Percentiles rank a stretch among this genome's conserved stretches.
These are phyloP conservation scores for Penicillium macrosclerotiorum DNA, from an alignment of 495 filamentous ascomycete species.

Conservation along the genomic window DNA sequence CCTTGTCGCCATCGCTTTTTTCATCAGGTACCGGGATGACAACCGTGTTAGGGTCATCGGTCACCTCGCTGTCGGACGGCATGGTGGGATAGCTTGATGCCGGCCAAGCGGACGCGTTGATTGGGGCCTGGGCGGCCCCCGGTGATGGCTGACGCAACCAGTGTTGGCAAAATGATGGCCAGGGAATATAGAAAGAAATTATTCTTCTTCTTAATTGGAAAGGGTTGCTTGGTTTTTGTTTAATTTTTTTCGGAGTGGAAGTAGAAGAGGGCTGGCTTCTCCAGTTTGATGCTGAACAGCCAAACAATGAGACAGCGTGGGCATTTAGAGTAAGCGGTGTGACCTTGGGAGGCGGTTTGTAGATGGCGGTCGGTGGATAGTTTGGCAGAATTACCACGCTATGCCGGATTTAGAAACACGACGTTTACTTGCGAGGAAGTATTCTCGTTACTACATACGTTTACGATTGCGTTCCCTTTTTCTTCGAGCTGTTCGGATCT, in stretches of 20 bases:
- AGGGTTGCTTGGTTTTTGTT: no score
- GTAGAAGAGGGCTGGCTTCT: no score
- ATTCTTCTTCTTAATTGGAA: no score
- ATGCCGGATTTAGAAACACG: no score
- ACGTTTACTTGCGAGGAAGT: no score
- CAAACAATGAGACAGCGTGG: background rate
- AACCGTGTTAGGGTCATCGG: constrained; percentile 23
- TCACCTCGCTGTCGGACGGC: background rate
- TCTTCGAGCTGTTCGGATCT: no score
- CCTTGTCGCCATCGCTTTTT: constrained; percentile 33
- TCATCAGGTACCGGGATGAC: constrained; percentile 29
- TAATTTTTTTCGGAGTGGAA: no score
- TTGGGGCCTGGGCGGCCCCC: constrained; percentile 4
- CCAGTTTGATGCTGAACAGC: no score
- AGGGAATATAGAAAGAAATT: no score
- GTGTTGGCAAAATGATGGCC: background rate
- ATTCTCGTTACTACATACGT: no score
- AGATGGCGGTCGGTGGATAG: background rate
- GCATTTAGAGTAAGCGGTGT: background rate
- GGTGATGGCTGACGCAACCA: background rate
- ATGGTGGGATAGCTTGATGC: constrained; percentile 5
- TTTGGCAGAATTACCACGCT: background rate
- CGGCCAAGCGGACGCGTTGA: background rate
- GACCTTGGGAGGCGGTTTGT: background rate
- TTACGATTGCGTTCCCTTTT: no score